phyloP scores from a whole-genome alignment of 192 early-diverging fungal species.

The Entophlyctis helioformis region DNA sequence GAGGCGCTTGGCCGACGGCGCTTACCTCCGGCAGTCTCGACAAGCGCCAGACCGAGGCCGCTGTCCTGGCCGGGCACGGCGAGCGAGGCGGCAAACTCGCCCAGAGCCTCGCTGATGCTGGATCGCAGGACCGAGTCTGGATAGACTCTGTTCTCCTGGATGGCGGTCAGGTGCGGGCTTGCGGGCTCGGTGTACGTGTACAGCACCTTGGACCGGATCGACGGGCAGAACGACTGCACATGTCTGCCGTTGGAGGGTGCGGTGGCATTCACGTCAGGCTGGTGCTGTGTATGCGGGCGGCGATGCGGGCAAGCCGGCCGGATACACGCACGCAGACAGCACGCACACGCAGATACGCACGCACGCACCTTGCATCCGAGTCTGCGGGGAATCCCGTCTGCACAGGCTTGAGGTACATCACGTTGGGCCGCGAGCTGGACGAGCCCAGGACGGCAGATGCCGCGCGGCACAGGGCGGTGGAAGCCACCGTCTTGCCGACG shows the following conservation, averaged over 20 bases:
- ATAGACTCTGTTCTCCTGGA: too few relatives aligned
- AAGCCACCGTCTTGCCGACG: conserved; percentile 69
- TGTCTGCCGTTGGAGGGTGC: conserved; percentile 34
- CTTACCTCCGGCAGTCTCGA: too few relatives aligned
- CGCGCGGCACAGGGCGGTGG: conserved; percentile 53
- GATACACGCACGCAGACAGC: too few relatives aligned
- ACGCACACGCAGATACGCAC: too few relatives aligned
- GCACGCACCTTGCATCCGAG: conserved; percentile 51
- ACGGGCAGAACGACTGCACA: conserved; percentile 34
- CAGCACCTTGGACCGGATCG: conserved; percentile 29
- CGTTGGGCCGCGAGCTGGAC: conserved; percentile 12
- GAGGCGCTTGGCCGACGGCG: too few relatives aligned
- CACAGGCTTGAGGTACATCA: conserved; percentile 67
- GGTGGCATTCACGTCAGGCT: too few relatives aligned
- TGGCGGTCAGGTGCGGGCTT: conserved; percentile 61
- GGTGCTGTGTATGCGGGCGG: too few relatives aligned
- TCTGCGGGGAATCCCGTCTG: conserved; percentile 75
- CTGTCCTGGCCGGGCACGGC: too few relatives aligned
- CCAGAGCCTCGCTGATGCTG: neutral
- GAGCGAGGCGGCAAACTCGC: too few relatives aligned
- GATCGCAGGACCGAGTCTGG: neutral
- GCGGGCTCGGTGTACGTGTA: conserved; percentile 62
- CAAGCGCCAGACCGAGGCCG: too few relatives aligned
- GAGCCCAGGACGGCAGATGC: conserved; percentile 24
- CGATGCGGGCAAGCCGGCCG: too few relatives aligned